Conservation (phyloP, 1,139 yeast species). For the Scheffersomyces lignicola region DNA sequence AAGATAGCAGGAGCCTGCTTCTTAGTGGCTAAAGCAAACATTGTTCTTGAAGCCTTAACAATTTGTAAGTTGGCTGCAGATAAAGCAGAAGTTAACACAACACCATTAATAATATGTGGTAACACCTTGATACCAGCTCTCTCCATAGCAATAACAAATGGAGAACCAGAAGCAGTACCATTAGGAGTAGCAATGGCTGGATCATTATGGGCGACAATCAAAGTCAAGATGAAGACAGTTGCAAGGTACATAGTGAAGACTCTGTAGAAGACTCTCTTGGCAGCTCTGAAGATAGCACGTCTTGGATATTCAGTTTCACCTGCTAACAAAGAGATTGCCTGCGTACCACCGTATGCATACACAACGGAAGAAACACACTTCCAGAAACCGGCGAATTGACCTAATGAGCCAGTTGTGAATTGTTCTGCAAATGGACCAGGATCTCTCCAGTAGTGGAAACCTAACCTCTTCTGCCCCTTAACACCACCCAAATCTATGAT, state of each 20-base stretch:
- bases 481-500: slow-evolving; percentile 35
- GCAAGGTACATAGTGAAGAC: slow-evolving; percentile 43
- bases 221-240: slow-evolving; percentile 44
- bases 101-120: slow-evolving; percentile 52
- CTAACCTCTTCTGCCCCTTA: slow-evolving; percentile 23
- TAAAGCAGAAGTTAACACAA: slow-evolving; percentile 52
- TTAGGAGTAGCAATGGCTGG: slow-evolving; percentile 33
- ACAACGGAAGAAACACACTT: slow-evolving; percentile 23
- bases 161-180: slow-evolving; percentile 53
- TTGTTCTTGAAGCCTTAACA: slow-evolving; percentile 41
- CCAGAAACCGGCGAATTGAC: slow-evolving; percentile 29
- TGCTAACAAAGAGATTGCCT: slow-evolving; percentile 43
- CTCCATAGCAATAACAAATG: slow-evolving; percentile 54
- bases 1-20: slow-evolving; percentile 50
- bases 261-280: slow-evolving; percentile 47
- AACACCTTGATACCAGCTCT: slow-evolving; percentile 50
- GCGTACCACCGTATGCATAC: slow-evolving; percentile 32
- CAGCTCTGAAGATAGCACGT: slow-evolving; percentile 47
- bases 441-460: slow-evolving; percentile 30
- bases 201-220: slow-evolving; percentile 48
- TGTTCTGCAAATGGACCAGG: slow-evolving; percentile 25
- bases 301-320: slow-evolving; percentile 53
- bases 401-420: slow-evolving; percentile 21
- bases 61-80: slow-evolving; percentile 50
- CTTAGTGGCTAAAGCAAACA: slow-evolving; percentile 48